A percentile compares a stretch with the other conserved stretches of the same genome.
Evolutionary conservation across 495 filamentous ascomycete genomes (phyloP).

Genomic region (Neurospora tetraspora): DNA sequence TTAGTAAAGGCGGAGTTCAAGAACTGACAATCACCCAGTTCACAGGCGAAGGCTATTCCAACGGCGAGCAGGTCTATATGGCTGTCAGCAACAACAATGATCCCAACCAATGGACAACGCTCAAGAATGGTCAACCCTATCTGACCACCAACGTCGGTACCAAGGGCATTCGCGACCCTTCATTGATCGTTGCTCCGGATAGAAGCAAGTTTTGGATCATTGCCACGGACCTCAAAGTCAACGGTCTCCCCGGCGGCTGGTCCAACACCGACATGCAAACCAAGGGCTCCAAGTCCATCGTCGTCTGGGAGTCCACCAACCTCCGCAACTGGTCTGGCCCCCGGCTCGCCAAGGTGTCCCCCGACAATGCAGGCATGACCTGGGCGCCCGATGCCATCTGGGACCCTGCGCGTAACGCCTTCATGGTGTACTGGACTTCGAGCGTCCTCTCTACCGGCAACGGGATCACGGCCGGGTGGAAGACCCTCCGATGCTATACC

Average conservation of each 20-base stretch:
- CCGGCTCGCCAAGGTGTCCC: not conserved
- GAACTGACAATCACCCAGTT: not conserved
- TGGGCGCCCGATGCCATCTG: slow-evolving; percentile 5
- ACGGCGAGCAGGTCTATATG: slow-evolving; percentile 4
- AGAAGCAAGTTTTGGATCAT: slow-evolving; percentile 1
- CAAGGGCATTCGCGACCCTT: slow-evolving; percentile 3
- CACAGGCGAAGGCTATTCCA: slow-evolving; percentile 1
- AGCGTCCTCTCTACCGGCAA: not conserved
- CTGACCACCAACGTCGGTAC: not conserved
- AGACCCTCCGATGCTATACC: not conserved
- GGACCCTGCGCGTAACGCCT: not conserved
- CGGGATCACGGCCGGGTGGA: not conserved
- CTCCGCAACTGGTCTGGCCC: slow-evolving; percentile 1
- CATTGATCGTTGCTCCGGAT: not conserved
- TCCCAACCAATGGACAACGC: slow-evolving; percentile 1
- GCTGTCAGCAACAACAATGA: slow-evolving; percentile 4
- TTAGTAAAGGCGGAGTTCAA: not conserved
- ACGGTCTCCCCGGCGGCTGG: not conserved
- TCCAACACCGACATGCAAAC: not conserved
- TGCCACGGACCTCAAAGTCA: slow-evolving; percentile 3
- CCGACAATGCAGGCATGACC: slow-evolving; percentile 1
- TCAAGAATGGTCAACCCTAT: not conserved
- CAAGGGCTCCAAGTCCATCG: slow-evolving; percentile 2
- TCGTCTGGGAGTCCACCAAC: slow-evolving; percentile 1
- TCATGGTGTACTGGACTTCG: not conserved